These are phyloP conservation scores for Colletotrichum endophyticum DNA, from an alignment of 2,329 filamentous ascomycete genomes.

Conservation along the genomic window DNA sequence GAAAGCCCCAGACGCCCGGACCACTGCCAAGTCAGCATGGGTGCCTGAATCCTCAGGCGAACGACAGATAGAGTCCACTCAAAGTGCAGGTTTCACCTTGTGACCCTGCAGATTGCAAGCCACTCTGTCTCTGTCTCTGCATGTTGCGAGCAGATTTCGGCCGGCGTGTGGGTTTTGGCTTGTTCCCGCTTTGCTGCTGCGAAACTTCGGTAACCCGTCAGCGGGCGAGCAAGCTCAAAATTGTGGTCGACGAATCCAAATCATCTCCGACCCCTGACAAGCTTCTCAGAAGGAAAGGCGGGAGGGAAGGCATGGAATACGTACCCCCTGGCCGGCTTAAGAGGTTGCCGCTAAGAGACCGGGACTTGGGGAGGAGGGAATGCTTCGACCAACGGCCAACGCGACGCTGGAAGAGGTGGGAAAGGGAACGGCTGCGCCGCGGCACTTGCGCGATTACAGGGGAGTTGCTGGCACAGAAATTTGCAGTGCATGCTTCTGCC, in stretches of 20 bases:
- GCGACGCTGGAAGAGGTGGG: neutral
- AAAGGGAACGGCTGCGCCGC: neutral
- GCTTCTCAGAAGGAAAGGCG: neutral
- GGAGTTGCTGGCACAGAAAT: neutral
- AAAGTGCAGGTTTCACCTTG: neutral
- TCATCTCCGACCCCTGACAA: neutral
- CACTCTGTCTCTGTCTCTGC: neutral
- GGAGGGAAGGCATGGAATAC: neutral
- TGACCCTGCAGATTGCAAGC: neutral
- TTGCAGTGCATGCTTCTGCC: neutral
- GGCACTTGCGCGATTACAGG: conserved; percentile 5
- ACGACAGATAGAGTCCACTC: neutral
- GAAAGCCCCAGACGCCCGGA: neutral
- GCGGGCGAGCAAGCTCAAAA: neutral
- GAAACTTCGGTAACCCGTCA: neutral
- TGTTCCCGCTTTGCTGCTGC: neutral
- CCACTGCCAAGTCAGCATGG: neutral
- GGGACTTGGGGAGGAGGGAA: neutral
- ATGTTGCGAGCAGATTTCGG: neutral
- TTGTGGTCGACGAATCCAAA: neutral
- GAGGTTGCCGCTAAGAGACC: neutral
- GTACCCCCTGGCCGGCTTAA: neutral
- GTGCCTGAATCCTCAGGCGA: neutral
- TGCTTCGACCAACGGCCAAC: neutral
- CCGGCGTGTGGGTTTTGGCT: neutral